Percentiles rank a stretch among this genome's conserved stretches.
phyloP scores from a whole-genome alignment of 257 asterid species.

The Salvia hispanica region DNA sequence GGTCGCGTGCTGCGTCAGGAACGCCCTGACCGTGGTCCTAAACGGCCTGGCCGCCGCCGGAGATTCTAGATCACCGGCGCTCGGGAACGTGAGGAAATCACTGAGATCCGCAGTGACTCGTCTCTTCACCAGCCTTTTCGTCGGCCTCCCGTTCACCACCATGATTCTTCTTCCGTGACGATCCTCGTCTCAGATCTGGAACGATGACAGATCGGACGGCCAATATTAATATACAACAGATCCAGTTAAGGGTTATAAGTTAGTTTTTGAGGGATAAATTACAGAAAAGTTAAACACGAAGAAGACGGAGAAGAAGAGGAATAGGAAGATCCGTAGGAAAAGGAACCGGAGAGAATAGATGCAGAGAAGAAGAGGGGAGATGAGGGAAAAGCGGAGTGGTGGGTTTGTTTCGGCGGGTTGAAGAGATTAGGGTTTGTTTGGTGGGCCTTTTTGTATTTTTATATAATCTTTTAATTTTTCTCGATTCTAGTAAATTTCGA shows the following conservation, averaged over 20 bases:
- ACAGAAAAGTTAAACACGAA: background rate
- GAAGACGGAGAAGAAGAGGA: background rate
- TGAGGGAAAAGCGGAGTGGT: conserved; percentile 34
- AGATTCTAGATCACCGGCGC: conserved; percentile 40
- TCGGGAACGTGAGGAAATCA: conserved; percentile 67
- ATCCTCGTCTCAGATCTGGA: conserved; percentile 50
- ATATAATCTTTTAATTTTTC: conserved; percentile 22
- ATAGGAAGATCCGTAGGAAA: conserved; percentile 1
- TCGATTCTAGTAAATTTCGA: conserved; percentile 26
- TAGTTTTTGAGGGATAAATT: background rate
- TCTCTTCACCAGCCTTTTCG: conserved; percentile 66
- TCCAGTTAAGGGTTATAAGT: background rate
- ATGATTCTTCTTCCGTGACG: conserved; percentile 28
- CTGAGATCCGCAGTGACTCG: conserved; percentile 76
- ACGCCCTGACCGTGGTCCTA: conserved; percentile 56
- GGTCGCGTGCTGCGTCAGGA: conserved; percentile 63
- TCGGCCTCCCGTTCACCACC: conserved; percentile 68
- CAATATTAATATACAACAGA: background rate
- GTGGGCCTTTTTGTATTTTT: conserved; percentile 55
- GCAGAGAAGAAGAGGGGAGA: conserved; percentile 16
- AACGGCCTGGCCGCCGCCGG: conserved; percentile 52
- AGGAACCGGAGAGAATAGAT: conserved; percentile 20
- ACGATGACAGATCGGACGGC: conserved; percentile 42
- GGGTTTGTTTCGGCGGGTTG: conserved; percentile 37
- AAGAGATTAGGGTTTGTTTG: conserved; percentile 48